phyloP scores from a whole-genome alignment of 306 rosid species.

The Quercus parvula region DNA sequence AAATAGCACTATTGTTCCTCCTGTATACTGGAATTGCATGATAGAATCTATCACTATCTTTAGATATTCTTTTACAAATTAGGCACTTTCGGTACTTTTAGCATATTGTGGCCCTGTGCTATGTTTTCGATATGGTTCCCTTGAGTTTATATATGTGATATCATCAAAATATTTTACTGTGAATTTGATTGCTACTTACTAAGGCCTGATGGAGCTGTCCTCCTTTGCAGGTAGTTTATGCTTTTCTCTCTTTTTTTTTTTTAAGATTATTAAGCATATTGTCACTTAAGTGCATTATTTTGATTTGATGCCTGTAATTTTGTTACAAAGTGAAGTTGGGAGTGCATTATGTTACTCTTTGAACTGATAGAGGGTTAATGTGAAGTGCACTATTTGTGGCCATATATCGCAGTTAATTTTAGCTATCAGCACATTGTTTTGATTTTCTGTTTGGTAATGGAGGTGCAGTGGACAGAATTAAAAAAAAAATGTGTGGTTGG shows the following conservation, averaged over 20 bases:
- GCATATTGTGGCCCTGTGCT: not conserved
- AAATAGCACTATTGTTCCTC: too few species aligned
- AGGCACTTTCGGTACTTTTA: not conserved
- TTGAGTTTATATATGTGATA: not conserved
- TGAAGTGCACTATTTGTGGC: not conserved
- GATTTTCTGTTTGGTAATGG: not conserved
- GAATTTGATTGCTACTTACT: not conserved
- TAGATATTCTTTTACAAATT: not conserved
- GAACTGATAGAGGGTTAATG: not conserved
- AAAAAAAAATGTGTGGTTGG: not conserved
- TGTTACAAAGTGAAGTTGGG: not conserved
- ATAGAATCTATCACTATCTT: not conserved
- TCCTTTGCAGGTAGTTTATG: not conserved
- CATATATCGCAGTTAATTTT: not conserved
- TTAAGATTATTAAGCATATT: not conserved
- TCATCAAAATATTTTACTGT: not conserved
- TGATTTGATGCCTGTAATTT: not conserved
- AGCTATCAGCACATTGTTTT: not conserved
- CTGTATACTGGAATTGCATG: too few species aligned
- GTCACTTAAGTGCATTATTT: not conserved
- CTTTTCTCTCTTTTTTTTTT: not conserved
- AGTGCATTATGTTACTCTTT: not conserved
- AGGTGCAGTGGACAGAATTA: not conserved
- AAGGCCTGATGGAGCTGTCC: not conserved
- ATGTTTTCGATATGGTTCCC: not conserved